Conservation (phyloP, 164 flowering plant species). For the Vitis cinerea region DNA sequence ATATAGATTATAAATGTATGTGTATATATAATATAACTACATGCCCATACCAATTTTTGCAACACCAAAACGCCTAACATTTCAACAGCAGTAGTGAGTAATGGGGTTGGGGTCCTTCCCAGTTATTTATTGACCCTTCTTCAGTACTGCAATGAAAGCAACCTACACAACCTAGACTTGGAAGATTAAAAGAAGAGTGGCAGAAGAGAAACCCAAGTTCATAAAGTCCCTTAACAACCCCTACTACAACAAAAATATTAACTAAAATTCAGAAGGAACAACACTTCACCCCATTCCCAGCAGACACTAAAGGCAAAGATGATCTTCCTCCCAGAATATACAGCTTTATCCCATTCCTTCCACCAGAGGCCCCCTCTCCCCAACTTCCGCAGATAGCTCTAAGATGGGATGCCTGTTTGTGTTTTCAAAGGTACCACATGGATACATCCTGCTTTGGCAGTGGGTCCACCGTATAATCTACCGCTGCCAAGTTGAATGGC, state of each 20-base stretch:
- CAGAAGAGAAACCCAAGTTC: too few relatives aligned
- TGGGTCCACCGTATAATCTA: conserved; percentile 36
- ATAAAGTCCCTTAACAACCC: too few relatives aligned
- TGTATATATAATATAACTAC: conserved; percentile 3
- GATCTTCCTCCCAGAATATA: conserved; percentile 2
- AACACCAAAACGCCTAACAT: background rate
- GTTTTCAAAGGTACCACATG: conserved; percentile 47
- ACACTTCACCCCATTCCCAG: background rate
- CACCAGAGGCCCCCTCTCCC: background rate
- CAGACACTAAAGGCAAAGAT: background rate
- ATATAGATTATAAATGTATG: background rate
- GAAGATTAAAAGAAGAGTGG: too few relatives aligned
- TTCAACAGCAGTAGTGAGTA: too few relatives aligned
- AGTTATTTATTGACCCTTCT: background rate
- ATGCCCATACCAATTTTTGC: background rate
- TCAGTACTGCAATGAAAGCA: background rate
- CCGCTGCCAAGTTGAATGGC: conserved; percentile 41
- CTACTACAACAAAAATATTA: background rate
- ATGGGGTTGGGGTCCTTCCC: too few relatives aligned
- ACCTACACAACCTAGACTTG: background rate
- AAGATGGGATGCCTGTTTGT: background rate
- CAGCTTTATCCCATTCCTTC: background rate
- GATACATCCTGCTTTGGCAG: conserved; percentile 40
- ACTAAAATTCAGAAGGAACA: background rate
- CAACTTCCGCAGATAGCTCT: background rate